phyloP scores from a whole-genome alignment of 1,284 basidiomycete species.

The Sanghuangporus weigelae region DNA sequence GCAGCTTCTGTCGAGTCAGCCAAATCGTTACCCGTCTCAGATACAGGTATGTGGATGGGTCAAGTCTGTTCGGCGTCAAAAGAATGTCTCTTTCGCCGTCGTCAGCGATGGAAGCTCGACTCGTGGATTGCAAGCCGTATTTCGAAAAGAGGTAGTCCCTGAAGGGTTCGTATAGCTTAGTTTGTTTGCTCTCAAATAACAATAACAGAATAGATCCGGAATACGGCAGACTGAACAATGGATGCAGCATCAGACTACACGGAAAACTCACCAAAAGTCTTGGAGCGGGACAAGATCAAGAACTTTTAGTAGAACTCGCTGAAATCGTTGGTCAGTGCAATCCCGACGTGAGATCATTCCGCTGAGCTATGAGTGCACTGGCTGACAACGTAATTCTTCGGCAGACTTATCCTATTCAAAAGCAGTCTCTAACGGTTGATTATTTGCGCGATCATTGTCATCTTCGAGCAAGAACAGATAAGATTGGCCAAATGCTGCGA shows the following conservation, averaged over 20 bases:
- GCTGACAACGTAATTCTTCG: not conserved
- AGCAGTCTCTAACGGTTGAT: constrained; percentile 68
- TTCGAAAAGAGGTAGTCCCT: constrained; percentile 34
- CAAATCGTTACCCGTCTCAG: constrained; percentile 2
- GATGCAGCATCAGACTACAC: constrained; percentile 62
- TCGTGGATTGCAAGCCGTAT: constrained; percentile 73
- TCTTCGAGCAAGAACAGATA: constrained; percentile 73
- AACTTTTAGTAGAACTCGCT: constrained; percentile 66
- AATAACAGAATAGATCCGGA: constrained; percentile 1
- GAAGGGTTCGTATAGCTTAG: not conserved
- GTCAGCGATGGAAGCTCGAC: constrained; percentile 76
- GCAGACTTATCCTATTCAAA: constrained; percentile 84
- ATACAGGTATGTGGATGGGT: constrained; percentile 70
- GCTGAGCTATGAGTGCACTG: not conserved
- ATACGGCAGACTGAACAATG: constrained; percentile 56
- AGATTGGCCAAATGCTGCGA: constrained; percentile 69
- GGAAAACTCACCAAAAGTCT: constrained; percentile 64
- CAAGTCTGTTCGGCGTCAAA: constrained; percentile 78
- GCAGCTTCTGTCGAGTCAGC: constrained; percentile 40
- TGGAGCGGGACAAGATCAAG: constrained; percentile 66
- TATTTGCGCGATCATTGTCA: constrained; percentile 82
- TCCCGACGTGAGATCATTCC: constrained; percentile 46
- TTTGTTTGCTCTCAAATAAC: constrained; percentile 3
- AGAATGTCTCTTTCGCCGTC: constrained; percentile 80
- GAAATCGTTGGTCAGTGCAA: constrained; percentile 72